Evolutionary conservation across 805 yeast genomes (phyloP).

Genomic region (Saccharomycopsis malanga): DNA sequence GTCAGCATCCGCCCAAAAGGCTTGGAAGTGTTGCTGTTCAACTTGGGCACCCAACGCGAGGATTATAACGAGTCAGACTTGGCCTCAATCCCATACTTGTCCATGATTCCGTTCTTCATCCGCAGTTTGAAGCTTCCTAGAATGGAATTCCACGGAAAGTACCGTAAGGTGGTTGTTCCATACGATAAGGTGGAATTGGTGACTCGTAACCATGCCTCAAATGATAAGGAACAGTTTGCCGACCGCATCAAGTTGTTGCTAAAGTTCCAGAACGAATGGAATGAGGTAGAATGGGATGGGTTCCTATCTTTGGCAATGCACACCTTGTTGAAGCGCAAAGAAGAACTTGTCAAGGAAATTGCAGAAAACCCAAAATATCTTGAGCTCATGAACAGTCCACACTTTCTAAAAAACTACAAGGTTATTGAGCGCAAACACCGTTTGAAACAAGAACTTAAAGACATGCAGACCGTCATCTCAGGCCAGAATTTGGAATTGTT

Average conservation of each 20-base stretch:
- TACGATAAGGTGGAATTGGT: slow-evolving; percentile 32
- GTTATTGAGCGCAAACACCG: slow-evolving; percentile 40
- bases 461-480: slow-evolving; percentile 56
- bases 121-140: slow-evolving; percentile 11
- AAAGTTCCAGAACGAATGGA: slow-evolving; percentile 35
- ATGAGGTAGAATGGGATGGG: slow-evolving; percentile 37
- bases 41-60: slow-evolving; percentile 34
- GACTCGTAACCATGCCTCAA: slow-evolving; percentile 27
- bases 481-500: slow-evolving; percentile 84
- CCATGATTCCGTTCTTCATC: slow-evolving; percentile 27
- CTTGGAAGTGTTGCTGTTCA: slow-evolving; percentile 38
- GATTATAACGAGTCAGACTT: slow-evolving; percentile 21
- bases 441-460: slow-evolving; percentile 44
- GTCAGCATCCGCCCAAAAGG: slow-evolving; percentile 35
- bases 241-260: slow-evolving; percentile 32
- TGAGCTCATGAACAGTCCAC: slow-evolving; percentile 32
- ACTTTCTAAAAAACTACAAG: slow-evolving; percentile 39
- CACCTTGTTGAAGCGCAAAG: slow-evolving; percentile 35
- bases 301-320: slow-evolving; percentile 31
- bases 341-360: slow-evolving; percentile 29
- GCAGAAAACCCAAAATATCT: slow-evolving; percentile 22
- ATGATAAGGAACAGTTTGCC: slow-evolving; percentile 32
- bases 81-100: slow-evolving; percentile 28
- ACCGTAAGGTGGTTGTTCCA: slow-evolving; percentile 21
- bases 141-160: slow-evolving; percentile 21